Base-by-base conservation (phyloP, 768 basidiomycete species). In the Lactarius psammicola region DNA sequence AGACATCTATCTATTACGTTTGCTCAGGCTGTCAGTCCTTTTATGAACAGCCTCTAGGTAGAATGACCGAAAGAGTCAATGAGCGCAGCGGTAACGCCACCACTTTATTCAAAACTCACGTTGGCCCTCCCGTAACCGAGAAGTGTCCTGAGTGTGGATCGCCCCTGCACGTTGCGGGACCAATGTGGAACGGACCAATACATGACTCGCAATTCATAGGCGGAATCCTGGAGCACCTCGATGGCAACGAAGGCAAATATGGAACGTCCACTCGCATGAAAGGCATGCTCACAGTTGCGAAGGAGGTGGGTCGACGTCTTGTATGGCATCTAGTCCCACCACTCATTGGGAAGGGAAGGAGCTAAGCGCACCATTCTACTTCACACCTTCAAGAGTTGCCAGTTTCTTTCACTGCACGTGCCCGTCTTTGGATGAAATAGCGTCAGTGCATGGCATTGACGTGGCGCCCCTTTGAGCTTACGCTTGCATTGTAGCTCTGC, bases 151-250 rank as follows among this genome's bases (percentile, higher is more conserved):
- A 98, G 74, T 99, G 96, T 73, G 86, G 88, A 18, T 85, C 85
- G 5, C 76, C 78, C 18, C 76, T 94, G 68, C 92, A 95, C 76
- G 92, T 95, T 40, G 93, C 90, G 23, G 97, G 97, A 1, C 97
- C 97, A 0, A 95, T 99, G 92, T 98, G 97, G 97, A 87, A 90
- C 6, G 95, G 89, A 1, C 85, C 89, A 1, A 76, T 99, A 28
- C 97, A 99, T 72, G 84, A 94, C 73, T 70, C 78, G 1, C 80
- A 79, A 7, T 99, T 98, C 71, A 81, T 94, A 6, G 74, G 78
- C n/a, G 84, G 85, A 68, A 87, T 96, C 17, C 78, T 97, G 34
- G 79, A 83, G 26, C 90, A 95, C 71, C 78, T 95, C 15, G 85
- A 88, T 63, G 75, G 74, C 18, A 83, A 88, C 68, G 74, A 83